A percentile compares a stretch with the other conserved stretches of the same genome.
Conservation (phyloP, 164 flowering plant species). For the Vitis cinerea region DNA sequence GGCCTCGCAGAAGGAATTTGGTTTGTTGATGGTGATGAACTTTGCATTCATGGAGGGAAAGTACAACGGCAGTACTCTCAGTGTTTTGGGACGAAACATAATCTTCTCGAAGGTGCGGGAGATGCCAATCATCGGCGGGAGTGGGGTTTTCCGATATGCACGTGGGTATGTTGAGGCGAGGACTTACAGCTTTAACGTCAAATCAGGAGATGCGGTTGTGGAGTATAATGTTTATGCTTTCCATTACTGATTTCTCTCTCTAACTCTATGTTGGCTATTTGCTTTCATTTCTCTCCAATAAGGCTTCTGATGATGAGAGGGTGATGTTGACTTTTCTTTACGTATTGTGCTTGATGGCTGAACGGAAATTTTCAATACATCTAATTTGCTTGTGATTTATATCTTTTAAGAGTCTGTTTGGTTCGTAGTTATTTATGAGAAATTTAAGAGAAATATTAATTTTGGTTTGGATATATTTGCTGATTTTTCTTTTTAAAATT, state of each 20-base stretch:
- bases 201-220: constrained; percentile 18
- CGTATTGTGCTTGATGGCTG: no score
- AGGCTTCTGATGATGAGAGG: no score
- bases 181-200: constrained; percentile 12
- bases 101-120: constrained; percentile 21
- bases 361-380: no score
- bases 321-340: no score
- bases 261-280: no score
- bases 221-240: constrained; percentile 29
- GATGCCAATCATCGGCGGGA: constrained; percentile 35
- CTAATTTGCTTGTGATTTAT: no score
- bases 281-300: no score
- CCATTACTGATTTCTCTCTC: constrained; percentile 16
- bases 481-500: no score
- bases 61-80: constrained; percentile 28
- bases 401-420: no score
- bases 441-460: no score
- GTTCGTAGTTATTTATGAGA: no score
- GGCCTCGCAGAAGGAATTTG: constrained; percentile 9
- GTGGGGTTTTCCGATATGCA: constrained; percentile 29
- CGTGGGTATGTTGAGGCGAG: constrained; percentile 28
- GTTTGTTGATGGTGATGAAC: constrained; percentile 23
- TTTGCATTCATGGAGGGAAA: constrained; percentile 26
- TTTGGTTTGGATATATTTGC: no score
- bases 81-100: constrained; percentile 24